Base-by-base conservation (phyloP, 768 basidiomycete genomes). In the Agaricus bisporus region DNA sequence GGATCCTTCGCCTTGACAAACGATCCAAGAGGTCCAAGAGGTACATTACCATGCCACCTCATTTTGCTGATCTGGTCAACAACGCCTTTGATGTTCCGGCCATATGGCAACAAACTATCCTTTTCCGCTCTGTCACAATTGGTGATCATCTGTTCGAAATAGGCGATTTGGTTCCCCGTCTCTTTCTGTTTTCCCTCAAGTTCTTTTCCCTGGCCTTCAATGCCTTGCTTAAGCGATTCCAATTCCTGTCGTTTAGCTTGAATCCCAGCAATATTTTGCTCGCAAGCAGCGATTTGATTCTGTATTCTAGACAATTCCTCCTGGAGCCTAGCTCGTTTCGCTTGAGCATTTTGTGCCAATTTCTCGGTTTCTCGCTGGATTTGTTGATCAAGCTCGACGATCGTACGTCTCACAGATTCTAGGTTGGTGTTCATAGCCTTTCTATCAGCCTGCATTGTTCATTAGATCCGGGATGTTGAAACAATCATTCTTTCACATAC, bases 11-110 rank as follows among this genome's bases (percentile, higher is more conserved):
- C 79, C 60, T 83, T 86, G 61, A 98, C 86, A 63, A 81, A 77
- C 46, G 78, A 57, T 0, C 95, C 95, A 22, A 98, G 71, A 0
- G 95, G 95, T 0, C 91, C 91, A 32, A 90, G 66, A 0, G 89
- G 88, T 17, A 61, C 62, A 43, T 82, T 75, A 3, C 90, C 90
- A 25, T 70, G 56, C 91, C 91, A 92, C 5, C 52, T 69, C 64
- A 68, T 70, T 26, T 60, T 61, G 41, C 68, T 64, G 50, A 94
- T 82, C 38, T 67, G 70, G 9, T 73, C 73, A 41, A 89, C 60
- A 7, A 91, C 75, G 0, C 60, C 60, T 55, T 81, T 78, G 63
- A 90, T 83, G 43, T 82, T 73, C 29, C 62, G 66, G 2, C 89
- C 89, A 58, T 82, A 91, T 2, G 82, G 75, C 9, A 80, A 72